Conservation (phyloP, 2,329 filamentous ascomycete genomes). For the Aspergillus texensis region DNA sequence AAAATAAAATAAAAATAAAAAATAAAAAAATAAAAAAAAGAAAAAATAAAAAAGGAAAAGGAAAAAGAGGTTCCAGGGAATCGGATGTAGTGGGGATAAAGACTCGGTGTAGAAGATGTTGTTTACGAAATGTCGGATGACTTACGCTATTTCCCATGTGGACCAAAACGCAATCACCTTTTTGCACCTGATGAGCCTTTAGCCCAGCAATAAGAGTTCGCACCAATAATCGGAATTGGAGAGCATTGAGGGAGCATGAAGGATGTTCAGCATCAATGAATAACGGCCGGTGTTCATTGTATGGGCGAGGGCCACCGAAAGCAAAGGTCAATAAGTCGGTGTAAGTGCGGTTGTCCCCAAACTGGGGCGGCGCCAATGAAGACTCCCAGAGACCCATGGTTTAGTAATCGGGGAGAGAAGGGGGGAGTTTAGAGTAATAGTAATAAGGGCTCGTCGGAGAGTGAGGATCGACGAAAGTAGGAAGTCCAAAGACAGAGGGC, state of each 20-base stretch:
- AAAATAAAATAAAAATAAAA: constrained; percentile 8
- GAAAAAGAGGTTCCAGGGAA: not conserved
- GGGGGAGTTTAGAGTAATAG: not conserved
- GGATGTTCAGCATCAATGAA: constrained; percentile 48
- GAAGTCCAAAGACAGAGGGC: not conserved
- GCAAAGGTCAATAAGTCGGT: constrained; percentile 48
- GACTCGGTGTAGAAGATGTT: constrained; percentile 12
- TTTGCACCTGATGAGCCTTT: constrained; percentile 39
- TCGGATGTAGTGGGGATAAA: constrained; percentile 8
- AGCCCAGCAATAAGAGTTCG: constrained; percentile 46
- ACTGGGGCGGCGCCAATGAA: constrained; percentile 21
- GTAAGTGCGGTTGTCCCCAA: constrained; percentile 25
- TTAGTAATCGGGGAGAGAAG: constrained; percentile 3
- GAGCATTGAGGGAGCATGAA: constrained; percentile 38
- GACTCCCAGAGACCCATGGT: constrained; percentile 30
- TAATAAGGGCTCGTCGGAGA: not conserved
- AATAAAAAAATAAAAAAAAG: constrained; percentile 6
- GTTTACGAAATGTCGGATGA: not conserved
- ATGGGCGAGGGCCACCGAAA: constrained; percentile 38
- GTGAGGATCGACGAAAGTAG: not conserved
- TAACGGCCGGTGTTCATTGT: constrained; percentile 41
- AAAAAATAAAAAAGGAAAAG: constrained; percentile 9
- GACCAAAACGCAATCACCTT: constrained; percentile 48
- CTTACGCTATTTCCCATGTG: constrained; percentile 47
- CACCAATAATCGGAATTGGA: constrained; percentile 38